Evolutionary conservation across 2,329 filamentous ascomycete species (phyloP).

Genomic region (Claviceps digitariae): DNA sequence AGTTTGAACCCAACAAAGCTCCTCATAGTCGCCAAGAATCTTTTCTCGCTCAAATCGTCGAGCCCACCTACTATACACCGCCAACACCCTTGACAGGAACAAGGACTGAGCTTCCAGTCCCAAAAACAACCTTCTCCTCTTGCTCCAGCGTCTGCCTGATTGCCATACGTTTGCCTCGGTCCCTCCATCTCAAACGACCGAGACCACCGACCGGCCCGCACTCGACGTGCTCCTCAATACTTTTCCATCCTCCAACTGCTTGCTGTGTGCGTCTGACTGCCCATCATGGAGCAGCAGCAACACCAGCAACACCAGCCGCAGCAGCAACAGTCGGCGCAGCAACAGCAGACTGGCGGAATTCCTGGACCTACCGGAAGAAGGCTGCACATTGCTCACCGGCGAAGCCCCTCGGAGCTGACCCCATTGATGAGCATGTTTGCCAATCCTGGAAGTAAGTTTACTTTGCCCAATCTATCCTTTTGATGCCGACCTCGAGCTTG

Average conservation of each 20-base stretch:
- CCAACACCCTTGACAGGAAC: background rate
- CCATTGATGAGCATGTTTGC: slow-evolving; percentile 89
- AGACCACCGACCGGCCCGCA: slow-evolving; percentile 15
- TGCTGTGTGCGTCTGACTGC: slow-evolving; percentile 30
- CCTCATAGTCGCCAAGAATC: background rate
- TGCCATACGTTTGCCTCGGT: background rate
- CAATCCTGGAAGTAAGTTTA: slow-evolving; percentile 48
- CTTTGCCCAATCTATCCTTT: background rate
- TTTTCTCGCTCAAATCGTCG: background rate
- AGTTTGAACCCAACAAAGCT: background rate
- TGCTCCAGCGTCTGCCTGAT: background rate
- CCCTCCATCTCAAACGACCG: background rate
- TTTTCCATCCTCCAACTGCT: background rate
- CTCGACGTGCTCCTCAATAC: slow-evolving; percentile 25
- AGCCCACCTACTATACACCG: background rate
- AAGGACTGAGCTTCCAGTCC: background rate
- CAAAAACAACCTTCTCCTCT: background rate
- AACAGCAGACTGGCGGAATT: slow-evolving; percentile 41
- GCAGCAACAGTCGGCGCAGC: slow-evolving; percentile 30
- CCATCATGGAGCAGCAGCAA: slow-evolving; percentile 43
- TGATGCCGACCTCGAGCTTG: background rate
- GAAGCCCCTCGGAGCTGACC: slow-evolving; percentile 93
- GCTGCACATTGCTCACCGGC: slow-evolving; percentile 92
- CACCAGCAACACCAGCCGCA: slow-evolving; percentile 41
- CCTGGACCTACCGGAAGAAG: slow-evolving; percentile 72